Conservation (phyloP, 495 filamentous ascomycete species). For the Pseudomonodictys pantanalensis region DNA sequence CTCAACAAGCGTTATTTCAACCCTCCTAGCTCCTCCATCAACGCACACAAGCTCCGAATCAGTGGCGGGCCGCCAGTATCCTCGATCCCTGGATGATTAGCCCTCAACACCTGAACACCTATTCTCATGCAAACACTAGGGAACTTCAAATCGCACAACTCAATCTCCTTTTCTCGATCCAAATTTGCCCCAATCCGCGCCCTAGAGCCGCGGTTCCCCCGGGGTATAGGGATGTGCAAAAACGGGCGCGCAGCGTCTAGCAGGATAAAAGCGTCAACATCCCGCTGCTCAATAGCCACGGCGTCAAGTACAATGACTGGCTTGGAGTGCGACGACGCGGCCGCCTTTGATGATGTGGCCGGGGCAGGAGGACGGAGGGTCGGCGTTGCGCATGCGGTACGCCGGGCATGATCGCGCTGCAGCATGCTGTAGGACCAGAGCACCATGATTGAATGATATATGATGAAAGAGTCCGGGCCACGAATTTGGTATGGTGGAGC, state of each 20-base stretch:
- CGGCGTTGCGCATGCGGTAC: neutral
- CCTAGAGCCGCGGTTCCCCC: neutral
- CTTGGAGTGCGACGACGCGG: too few species aligned
- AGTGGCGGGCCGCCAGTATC: neutral
- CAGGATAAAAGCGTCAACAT: conserved; percentile 3
- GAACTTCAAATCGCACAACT: neutral
- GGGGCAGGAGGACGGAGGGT: neutral
- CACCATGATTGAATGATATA: conserved; percentile 7
- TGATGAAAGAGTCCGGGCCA: conserved; percentile 6
- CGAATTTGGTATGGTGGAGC: conserved; percentile 3
- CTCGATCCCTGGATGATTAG: neutral
- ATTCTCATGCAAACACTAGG: neutral
- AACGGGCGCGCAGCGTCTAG: neutral
- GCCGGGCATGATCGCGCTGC: neutral
- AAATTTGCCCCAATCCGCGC: too few species aligned
- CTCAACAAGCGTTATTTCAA: too few species aligned
- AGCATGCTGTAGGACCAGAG: conserved; percentile 10
- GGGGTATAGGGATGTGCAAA: neutral
- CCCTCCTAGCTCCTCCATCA: conserved; percentile 7
- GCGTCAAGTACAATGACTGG: neutral
- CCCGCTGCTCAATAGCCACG: neutral
- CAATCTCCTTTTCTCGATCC: too few species aligned
- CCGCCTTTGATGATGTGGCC: neutral
- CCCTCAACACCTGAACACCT: neutral
- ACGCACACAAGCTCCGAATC: neutral